Percentiles rank a stretch among this genome's conserved stretches.
Conservation (phyloP, 495 filamentous ascomycete genomes). For the Hypoxylon rickii region DNA sequence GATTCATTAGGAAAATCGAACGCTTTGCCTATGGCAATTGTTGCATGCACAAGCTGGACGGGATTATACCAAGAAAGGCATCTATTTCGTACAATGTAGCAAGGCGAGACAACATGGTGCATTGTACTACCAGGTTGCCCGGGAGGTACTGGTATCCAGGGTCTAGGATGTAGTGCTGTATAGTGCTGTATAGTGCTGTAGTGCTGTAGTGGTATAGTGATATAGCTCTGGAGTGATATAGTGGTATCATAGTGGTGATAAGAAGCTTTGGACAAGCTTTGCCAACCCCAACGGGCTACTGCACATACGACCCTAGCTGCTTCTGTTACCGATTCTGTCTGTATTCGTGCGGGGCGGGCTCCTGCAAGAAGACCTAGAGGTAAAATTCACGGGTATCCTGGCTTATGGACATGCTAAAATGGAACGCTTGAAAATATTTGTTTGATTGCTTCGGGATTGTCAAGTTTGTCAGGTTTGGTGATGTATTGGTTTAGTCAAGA, state of each 20-base stretch:
- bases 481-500: slow-evolving; percentile 10
- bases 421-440: no score
- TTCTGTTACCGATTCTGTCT: slow-evolving; percentile 23
- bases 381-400: no score
- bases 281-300: slow-evolving; percentile 8
- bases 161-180: no score
- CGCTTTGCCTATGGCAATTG: slow-evolving; percentile 4
- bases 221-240: slow-evolving; percentile 4
- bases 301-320: slow-evolving; percentile 17
- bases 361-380: no score
- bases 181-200: no score
- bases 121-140: no score
- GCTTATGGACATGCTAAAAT: no score
- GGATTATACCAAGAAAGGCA: not conserved
- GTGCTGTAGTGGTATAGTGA: no score
- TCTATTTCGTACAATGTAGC: no score
- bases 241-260: slow-evolving; percentile 1
- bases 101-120: no score
- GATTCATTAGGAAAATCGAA: slow-evolving; percentile 29
- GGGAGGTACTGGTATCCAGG: no score
- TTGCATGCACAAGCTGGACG: not conserved
- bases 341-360: slow-evolving; percentile 10
- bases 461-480: not conserved
- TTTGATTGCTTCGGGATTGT: not conserved
- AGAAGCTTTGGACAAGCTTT: slow-evolving; percentile 29